These are phyloP conservation scores for Mallotus japonicus DNA, from an alignment of 441 rosid species.

Conservation along the genomic window DNA sequence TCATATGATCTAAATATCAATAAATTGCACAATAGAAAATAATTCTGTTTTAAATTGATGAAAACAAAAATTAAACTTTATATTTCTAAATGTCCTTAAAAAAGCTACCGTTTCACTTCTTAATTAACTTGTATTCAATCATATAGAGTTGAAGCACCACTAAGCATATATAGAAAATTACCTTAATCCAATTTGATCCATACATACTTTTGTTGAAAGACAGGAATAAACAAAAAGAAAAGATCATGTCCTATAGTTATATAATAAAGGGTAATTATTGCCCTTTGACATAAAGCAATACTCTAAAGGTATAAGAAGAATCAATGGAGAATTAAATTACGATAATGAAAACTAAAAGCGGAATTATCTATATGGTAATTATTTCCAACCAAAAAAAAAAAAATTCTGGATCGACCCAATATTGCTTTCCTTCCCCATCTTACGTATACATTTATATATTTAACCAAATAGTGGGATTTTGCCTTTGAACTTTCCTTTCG, in stretches of 20 bases:
- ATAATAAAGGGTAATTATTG: constrained; percentile 4
- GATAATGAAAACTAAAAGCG: constrained; percentile 21
- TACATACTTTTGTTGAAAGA: neutral
- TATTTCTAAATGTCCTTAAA: too few species aligned
- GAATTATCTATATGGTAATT: constrained; percentile 29
- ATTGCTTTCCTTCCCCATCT: constrained; percentile 16
- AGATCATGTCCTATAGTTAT: neutral
- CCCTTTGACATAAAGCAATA: constrained; percentile 12
- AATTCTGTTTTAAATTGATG: too few species aligned
- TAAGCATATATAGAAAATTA: neutral
- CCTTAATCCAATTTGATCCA: neutral
- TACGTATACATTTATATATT: neutral
- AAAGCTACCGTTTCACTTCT: neutral
- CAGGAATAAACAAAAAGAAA: neutral
- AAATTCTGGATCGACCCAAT: constrained; percentile 5
- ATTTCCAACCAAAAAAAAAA: constrained; percentile 2
- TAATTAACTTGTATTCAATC: neutral
- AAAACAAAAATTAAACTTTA: too few species aligned
- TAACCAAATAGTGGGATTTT: constrained; percentile 31
- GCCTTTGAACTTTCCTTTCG: constrained; percentile 50
- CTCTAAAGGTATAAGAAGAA: constrained; percentile 31
- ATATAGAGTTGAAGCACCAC: neutral
- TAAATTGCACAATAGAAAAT: too few species aligned
- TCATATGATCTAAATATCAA: too few species aligned
- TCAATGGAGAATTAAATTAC: constrained; percentile 14